Evolutionary conservation across 164 flowering plant genomes (phyloP).

Genomic region (Saururus chinensis): DNA sequence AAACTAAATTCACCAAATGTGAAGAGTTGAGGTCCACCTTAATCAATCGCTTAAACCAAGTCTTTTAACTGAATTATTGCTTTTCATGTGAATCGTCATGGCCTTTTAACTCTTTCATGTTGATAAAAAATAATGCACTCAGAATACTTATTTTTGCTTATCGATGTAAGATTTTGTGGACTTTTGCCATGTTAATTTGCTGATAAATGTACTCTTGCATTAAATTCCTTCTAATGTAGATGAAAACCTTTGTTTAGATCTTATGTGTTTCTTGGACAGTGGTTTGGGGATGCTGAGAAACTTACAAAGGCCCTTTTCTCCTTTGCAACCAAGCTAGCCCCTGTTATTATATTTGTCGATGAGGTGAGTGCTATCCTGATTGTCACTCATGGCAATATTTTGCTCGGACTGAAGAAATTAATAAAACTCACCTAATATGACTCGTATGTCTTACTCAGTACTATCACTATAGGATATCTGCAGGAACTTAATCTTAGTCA

Average conservation of each 20-base stretch:
- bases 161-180: no score
- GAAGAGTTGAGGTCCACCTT: background rate
- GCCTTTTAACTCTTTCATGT: no score
- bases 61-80: no score
- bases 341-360: conserved; percentile 96
- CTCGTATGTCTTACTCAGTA: background rate
- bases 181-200: background rate
- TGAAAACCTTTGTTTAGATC: background rate
- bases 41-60: no score
- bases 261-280: conserved; percentile 34
- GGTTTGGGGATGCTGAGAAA: conserved; percentile 99
- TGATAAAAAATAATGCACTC: no score
- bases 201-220: background rate
- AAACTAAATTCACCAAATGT: no score
- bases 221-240: no score
- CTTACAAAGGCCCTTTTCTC: conserved; percentile 96
- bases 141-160: no score
- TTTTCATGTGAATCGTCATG: no score
- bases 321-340: conserved; percentile 87
- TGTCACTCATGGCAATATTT: background rate
- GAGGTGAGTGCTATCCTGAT: conserved; percentile 42
- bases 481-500: background rate
- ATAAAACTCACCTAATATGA: background rate
- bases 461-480: no score
- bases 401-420: background rate